Evolutionary conservation across 1,284 basidiomycete genomes (phyloP), one percentile per base, ranked within the genome.

Genomic region (Austroboletus niveus): DNA sequence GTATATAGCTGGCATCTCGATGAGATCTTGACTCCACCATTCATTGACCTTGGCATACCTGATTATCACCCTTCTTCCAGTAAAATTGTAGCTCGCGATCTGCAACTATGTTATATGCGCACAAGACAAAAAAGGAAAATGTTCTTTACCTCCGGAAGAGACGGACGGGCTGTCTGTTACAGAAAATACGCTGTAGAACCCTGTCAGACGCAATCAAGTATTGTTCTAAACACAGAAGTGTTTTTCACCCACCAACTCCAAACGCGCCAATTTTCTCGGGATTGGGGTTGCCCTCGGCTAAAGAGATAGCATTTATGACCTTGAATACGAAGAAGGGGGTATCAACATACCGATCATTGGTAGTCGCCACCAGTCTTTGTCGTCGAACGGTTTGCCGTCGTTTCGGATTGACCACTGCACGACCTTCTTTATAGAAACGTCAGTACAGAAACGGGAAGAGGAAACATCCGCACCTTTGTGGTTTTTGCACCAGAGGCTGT

Each of bases 251-350:
- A 84, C 87, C 86, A 17, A 92, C 90, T 53, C 90, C 91, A 62
- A 93, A 93, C 5, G 89, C 89, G 14, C 91, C 91, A 51, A 93
- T 92, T 73, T 91, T 92, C 67, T 89, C 86, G 64, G 91, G 87
- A 58, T 90, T 85, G 0, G 89, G 89, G 61, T 92, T 92, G 2
- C 89, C 89, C 64, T 90, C 86, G 20, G 89, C 89, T 88, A 48
- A 31, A 22, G 8, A 20, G 7, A 22, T n/a, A 15, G 32, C n/a
- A 17, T n/a, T 32, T 3, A 20, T n/a, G 27, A 15, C 1, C 5
- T 29, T 14, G 8, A 29, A 1, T 29, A 17, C 30, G n/a, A 12
- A 12, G n/a, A 12, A 12, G 31, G 12, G 24, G 12, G 5, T 29
- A 10, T 29, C 17, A 15, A 67, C 80, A 8, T 20, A 87, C 88